Base-by-base conservation (phyloP, 139 green algal species). In the Astrephomene gubernaculifera region DNA sequence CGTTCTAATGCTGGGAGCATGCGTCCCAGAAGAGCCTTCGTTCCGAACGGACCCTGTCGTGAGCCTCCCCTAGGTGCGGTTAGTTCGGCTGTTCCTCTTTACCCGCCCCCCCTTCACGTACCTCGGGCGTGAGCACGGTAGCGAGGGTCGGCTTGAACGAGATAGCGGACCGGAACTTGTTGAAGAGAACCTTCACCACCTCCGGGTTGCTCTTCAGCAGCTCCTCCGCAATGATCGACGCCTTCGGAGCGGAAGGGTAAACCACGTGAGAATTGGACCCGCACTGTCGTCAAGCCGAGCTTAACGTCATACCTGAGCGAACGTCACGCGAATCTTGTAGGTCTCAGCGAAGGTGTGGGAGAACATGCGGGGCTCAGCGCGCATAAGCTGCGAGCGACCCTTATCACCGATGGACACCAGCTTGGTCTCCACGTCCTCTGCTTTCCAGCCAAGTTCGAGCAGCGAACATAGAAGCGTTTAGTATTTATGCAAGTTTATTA, bases 101-200 rank as follows among this genome's bases (percentile, higher is more conserved):
- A 25, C 49, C 49, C 49, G 49, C 49, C 17, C 49, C 49, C 49
- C 49, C 12, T 12, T 17, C 17, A 17, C 81, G 2, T 35, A 92
- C 95, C 86, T 98, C 94, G 8, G 96, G 92, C 10, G 93, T 96
- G 22, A 99, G 92, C 17, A 99, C 87, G 7, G 97, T 99, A 27
- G 94, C 93, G 31, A 99, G 88, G 38, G 97, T 99, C 64, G 97
- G 97, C 90, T 96, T 98, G 94, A 98, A 98, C 19, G 92, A 89
- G 87, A 99, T 97, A 44, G 96, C 96, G 1, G 92, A 97, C 44
- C 93, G 78, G 91, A 99, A 99, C 81, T 94, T 90, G 92, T 99
- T 99, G 92, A 95, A 99, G 33, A 99, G 52, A 35, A 99, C 87
- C 65, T 93, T 92, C 2, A 92, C 87, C 1, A 91, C 93, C 83